phyloP scores from a whole-genome alignment of 148 eudicot species.

The Salicornia ramosissima region DNA sequence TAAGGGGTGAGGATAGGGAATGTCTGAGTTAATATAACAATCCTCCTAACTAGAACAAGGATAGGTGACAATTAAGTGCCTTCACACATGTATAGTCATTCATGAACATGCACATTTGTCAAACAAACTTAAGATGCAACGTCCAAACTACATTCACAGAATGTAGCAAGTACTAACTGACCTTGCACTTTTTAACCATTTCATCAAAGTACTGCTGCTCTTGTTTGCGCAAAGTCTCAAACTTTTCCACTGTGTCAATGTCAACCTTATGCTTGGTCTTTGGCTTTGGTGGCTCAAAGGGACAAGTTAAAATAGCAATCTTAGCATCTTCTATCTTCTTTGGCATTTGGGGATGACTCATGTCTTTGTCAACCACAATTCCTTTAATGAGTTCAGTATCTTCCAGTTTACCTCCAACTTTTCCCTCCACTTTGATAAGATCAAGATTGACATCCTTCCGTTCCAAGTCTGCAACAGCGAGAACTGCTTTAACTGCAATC shows the following conservation, averaged over 20 bases:
- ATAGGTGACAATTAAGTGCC: not conserved
- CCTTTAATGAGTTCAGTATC: constrained; percentile 97
- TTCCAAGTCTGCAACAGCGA: constrained; percentile 97
- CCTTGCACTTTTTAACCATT: constrained; percentile 97
- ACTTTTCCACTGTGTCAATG: constrained; percentile 92
- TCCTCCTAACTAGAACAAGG: not conserved
- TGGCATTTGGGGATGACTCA: constrained; percentile 99
- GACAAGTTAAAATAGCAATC: constrained; percentile 92
- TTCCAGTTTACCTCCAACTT: constrained; percentile 96
- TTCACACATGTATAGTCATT: not conserved
- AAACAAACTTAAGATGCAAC: not conserved
- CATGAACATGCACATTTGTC: not conserved
- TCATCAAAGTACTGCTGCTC: constrained; percentile 93
- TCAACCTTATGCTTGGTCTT: constrained; percentile 99
- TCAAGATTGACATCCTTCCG: constrained; percentile 95
- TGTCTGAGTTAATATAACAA: not conserved
- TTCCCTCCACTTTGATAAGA: constrained; percentile 90
- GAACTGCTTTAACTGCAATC: constrained; percentile 90
- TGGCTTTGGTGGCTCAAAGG: constrained; percentile 99
- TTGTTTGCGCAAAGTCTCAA: constrained; percentile 80
- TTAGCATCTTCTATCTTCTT: constrained; percentile 81
- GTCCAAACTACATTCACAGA: not conserved
- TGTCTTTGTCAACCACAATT: constrained; percentile 90
- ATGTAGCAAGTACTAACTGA: constrained; percentile 17
- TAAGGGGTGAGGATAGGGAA: not conserved